A percentile compares a stretch with the other conserved stretches of the same genome.
These are phyloP conservation scores for Penicillium manginii DNA, from an alignment of 495 filamentous ascomycete species.

Conservation along the genomic window DNA sequence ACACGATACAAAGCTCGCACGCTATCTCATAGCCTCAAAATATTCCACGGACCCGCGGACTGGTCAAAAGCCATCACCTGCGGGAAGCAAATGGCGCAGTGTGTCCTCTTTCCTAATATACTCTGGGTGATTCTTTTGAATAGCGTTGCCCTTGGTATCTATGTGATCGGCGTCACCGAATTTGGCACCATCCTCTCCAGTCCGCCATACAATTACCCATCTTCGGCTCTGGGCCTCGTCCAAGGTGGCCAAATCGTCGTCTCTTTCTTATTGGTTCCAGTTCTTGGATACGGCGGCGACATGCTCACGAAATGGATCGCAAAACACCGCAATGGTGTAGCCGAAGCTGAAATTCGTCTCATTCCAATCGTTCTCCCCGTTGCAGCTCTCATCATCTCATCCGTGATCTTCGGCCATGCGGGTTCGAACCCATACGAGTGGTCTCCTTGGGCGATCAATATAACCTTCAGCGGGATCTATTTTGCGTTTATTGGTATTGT, in stretches of 20 bases:
- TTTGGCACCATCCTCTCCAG: constrained; percentile 21
- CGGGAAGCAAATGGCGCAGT: constrained; percentile 27
- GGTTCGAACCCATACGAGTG: constrained; percentile 19
- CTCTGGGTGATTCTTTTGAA: constrained; percentile 30
- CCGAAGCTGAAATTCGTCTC: constrained; percentile 29
- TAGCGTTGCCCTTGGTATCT: constrained; percentile 26
- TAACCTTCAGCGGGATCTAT: constrained; percentile 29
- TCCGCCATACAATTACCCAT: constrained; percentile 24
- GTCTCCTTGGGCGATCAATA: constrained; percentile 20
- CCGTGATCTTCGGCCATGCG: constrained; percentile 28
- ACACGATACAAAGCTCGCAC: constrained; percentile 19
- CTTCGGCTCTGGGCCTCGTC: constrained; percentile 25
- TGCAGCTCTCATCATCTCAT: constrained; percentile 21
- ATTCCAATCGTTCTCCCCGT: constrained; percentile 26
- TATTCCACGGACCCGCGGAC: constrained; percentile 7
- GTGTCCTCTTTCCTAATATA: constrained; percentile 25
- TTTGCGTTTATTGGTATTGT: constrained; percentile 30
- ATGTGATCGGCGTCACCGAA: constrained; percentile 26
- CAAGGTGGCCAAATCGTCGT: constrained; percentile 29
- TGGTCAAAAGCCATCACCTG: constrained; percentile 18
- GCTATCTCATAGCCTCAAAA: constrained; percentile 19
- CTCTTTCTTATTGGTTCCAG: constrained; percentile 28
- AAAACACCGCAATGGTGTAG: constrained; percentile 18
- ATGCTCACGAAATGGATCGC: constrained; percentile 16
- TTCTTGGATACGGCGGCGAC: constrained; percentile 31